A percentile compares a stretch with the other conserved stretches of the same genome.
Evolutionary conservation across 495 filamentous ascomycete species (phyloP).

Genomic region (Aspergillus bertholletiae): DNA sequence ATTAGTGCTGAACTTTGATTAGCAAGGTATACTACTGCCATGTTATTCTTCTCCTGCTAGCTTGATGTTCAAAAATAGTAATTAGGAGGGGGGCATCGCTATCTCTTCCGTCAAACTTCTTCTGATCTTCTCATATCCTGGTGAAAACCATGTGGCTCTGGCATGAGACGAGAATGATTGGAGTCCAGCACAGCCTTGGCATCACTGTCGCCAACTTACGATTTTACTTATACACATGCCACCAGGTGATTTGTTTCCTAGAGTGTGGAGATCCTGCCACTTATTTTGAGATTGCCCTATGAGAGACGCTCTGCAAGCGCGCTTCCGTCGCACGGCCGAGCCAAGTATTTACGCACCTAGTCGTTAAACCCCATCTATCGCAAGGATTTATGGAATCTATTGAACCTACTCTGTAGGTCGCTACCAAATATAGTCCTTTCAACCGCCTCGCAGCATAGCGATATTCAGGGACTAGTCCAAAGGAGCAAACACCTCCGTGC

Average conservation of each 20-base stretch:
- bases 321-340: conserved; percentile 23
- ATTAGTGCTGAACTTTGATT: not conserved
- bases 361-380: too few species aligned
- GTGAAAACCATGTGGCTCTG: conserved; percentile 16
- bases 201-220: not conserved
- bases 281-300: conserved; percentile 20
- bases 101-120: conserved; percentile 2
- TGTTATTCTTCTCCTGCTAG: not conserved
- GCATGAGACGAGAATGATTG: conserved; percentile 8
- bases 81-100: not conserved
- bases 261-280: conserved; percentile 10
- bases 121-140: conserved; percentile 9
- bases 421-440: conserved; percentile 24
- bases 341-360: not conserved
- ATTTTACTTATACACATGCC: not conserved
- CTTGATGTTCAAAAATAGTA: conserved; percentile 1
- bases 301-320: conserved; percentile 33
- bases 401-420: conserved; percentile 3
- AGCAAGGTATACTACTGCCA: not conserved
- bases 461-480: conserved; percentile 11
- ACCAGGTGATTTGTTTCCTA: conserved; percentile 15
- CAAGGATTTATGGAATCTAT: not conserved
- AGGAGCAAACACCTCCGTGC: conserved; percentile 17
- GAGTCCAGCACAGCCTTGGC: conserved; percentile 1
- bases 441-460: not conserved